These are phyloP conservation scores for Globomyces pollinis-pini DNA, from an alignment of 192 early-diverging fungal species.

Conservation along the genomic window DNA sequence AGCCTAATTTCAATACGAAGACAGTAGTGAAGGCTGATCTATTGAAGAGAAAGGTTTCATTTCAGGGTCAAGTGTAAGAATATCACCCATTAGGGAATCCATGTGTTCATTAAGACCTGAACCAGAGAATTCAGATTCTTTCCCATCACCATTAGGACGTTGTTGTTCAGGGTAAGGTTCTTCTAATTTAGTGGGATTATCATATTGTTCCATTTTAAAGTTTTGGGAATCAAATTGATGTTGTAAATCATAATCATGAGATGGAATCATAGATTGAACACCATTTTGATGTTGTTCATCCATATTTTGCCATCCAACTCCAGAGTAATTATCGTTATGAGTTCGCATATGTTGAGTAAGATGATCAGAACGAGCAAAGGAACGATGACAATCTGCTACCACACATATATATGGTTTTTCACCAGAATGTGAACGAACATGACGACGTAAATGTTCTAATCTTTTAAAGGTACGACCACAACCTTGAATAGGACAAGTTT, in stretches of 20 bases:
- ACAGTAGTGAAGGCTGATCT: neutral
- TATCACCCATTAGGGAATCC: slow-evolving; percentile 6
- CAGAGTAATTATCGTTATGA: neutral
- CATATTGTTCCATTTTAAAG: too few relatives aligned
- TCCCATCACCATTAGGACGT: neutral
- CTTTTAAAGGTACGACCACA: slow-evolving; percentile 58
- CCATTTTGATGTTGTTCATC: neutral
- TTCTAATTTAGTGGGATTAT: neutral
- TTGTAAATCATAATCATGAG: neutral
- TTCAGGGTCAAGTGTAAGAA: neutral
- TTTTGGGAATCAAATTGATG: too few relatives aligned
- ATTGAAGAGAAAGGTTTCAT: neutral
- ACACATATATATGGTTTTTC: slow-evolving; percentile 57
- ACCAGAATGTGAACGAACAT: slow-evolving; percentile 60
- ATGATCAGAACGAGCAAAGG: slow-evolving; percentile 59
- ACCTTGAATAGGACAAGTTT: slow-evolving; percentile 19
- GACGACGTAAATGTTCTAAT: slow-evolving; percentile 68
- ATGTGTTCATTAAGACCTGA: neutral
- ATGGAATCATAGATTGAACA: neutral
- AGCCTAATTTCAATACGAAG: too few relatives aligned
- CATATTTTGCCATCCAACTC: neutral
- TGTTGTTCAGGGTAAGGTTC: neutral
- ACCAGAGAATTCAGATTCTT: neutral
- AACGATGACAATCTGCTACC: slow-evolving; percentile 42
- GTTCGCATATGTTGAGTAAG: slow-evolving; percentile 52